phyloP scores from a whole-genome alignment of 305 asterid species.

The Plantago lanceolata region DNA sequence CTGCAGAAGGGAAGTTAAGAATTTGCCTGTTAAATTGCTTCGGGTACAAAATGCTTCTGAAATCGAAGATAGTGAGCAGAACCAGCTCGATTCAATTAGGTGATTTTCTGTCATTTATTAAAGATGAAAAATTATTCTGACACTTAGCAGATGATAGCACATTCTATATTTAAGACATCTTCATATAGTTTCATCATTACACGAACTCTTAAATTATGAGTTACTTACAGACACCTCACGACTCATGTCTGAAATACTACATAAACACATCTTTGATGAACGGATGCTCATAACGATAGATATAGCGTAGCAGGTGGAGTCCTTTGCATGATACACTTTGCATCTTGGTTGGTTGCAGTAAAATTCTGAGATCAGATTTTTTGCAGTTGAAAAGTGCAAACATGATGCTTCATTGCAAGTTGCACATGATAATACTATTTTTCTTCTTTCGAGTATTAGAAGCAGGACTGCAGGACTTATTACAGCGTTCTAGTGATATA shows the following conservation, averaged over 20 bases:
- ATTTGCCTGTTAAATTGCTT: constrained; percentile 82
- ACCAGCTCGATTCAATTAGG: constrained; percentile 47
- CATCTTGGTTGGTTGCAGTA: constrained; percentile 2
- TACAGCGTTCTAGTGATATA: background rate
- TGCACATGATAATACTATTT: background rate
- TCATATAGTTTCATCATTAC: background rate
- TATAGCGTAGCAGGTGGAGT: too few species aligned
- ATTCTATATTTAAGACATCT: background rate
- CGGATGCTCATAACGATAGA: too few species aligned
- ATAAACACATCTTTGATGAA: background rate
- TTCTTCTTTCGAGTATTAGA: background rate
- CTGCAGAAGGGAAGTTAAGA: constrained; percentile 67
- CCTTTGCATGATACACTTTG: too few species aligned
- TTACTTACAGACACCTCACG: background rate
- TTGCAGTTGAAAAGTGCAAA: background rate
- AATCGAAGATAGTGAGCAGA: constrained; percentile 39
- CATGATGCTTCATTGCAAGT: background rate
- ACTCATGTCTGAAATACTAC: background rate
- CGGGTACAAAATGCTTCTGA: constrained; percentile 44
- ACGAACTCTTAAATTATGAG: too few species aligned
- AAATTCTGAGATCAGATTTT: background rate
- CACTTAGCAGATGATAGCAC: background rate
- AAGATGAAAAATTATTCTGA: background rate
- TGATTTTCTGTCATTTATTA: constrained; percentile 17
- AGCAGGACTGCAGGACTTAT: background rate